These are phyloP conservation scores for Cryptococcus sp. DNA, from an alignment of 1,284 basidiomycete genomes.

Conservation along the genomic window DNA sequence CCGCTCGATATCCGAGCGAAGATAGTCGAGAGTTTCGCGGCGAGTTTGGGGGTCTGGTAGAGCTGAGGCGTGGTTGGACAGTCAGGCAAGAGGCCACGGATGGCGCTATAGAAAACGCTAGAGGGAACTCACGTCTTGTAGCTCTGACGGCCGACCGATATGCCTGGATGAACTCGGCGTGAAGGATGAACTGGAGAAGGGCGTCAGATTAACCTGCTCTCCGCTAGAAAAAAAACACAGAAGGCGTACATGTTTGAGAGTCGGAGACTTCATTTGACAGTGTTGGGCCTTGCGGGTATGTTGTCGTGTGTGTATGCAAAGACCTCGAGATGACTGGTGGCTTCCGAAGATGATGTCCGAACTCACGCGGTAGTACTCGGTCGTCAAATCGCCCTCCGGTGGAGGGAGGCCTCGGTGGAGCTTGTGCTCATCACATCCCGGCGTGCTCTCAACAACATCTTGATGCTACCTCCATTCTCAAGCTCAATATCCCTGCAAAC, in stretches of 20 bases:
- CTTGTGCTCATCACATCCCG: neutral
- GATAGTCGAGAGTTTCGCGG: constrained; percentile 48
- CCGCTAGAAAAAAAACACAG: neutral
- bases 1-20: constrained; percentile 43
- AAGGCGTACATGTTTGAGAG: constrained; percentile 37
- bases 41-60: constrained; percentile 42
- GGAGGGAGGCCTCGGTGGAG: too few species aligned
- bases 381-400: too few species aligned
- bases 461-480: neutral
- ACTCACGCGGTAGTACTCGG: too few species aligned
- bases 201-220: neutral
- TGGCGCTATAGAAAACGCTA: neutral
- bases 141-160: constrained; percentile 46
- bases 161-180: constrained; percentile 40
- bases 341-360: neutral
- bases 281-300: neutral
- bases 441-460: neutral
- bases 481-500: neutral
- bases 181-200: constrained; percentile 43
- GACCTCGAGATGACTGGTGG: neutral
- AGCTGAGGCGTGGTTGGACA: constrained; percentile 28
- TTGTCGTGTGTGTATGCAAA: neutral
- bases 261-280: constrained; percentile 15
- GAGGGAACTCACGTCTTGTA: constrained; percentile 39
- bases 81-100: neutral